Evolutionary conservation across 2,329 filamentous ascomycete genomes (phyloP), one percentile per base, ranked within the genome.

Genomic region (Zymoseptoria crescenta): DNA sequence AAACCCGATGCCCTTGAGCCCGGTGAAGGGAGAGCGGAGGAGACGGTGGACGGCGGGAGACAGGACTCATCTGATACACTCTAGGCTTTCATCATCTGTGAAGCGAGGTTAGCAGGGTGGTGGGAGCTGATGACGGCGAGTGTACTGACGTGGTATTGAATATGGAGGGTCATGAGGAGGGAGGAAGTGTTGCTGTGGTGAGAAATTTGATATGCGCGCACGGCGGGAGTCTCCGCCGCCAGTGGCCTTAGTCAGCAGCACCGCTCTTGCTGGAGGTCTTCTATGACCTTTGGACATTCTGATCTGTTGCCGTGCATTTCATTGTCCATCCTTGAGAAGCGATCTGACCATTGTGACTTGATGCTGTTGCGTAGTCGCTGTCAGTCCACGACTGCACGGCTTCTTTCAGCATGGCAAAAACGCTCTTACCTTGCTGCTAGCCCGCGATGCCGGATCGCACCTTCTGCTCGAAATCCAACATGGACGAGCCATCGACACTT

Each of bases 41-140:
- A 45, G 35, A 45, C 35, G 35, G 35, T 45, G 35, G 35, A 45
- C 35, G 35, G 35, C 35, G 59, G 75, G 79, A 81, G 81, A 80
- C 81, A 88, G 82, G 16, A 45, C 81, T 97, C 94, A 96, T 90
- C 86, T 86, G 80, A 77, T 86, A 87, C 94, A 97, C 93, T 85
- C 89, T 87, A 86, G 85, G 89, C 89, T 96, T 96, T 99, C 94
- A 97, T 99, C 93, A 97, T 95, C 91, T 96, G 68, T 59, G 35
- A 55, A 1, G 4, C 10, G 35, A 16, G 45, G 55, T 54, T 62
- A 66, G 67, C 73, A 64, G 73, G 64, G 21, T 30, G 13, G 5
- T 28, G 52, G 45, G 16, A 24, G 48, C 8, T n/a, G 16, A 30
- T 52, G 24, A 27, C 29, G 16, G 19, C 13, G 61, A 16, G 16